Evolutionary conservation across 225 moss, liverwort and hornwort species (phyloP).

Genomic region (Thuidium tamariscinum): DNA sequence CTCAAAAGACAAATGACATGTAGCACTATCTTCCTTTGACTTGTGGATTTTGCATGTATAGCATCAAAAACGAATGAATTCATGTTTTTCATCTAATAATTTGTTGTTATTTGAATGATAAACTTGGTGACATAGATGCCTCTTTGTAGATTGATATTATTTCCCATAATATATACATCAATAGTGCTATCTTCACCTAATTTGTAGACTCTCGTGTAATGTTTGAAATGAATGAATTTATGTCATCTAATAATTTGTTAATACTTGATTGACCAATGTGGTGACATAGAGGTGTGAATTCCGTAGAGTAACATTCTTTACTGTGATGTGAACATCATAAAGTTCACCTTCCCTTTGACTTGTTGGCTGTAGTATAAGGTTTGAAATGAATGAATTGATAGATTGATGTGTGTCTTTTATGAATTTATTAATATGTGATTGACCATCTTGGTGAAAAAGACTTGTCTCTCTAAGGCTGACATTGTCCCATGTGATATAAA

Average conservation of each 20-base stretch:
- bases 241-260: neutral
- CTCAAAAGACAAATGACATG: no score
- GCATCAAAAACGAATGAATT: no score
- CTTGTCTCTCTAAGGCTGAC: no score
- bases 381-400: neutral
- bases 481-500: no score
- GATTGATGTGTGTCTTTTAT: neutral
- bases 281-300: neutral
- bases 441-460: neutral
- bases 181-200: neutral
- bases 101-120: no score
- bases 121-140: no score
- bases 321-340: neutral
- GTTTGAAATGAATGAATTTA: neutral
- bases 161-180: neutral
- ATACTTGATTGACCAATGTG: neutral
- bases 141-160: accelerated
- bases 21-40: no score
- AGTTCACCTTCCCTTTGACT: neutral
- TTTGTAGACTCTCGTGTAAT: neutral
- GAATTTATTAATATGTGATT: neutral
- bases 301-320: accelerated
- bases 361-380: neutral
- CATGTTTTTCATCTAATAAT: no score
- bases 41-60: no score